Percentiles rank a stretch among this genome's conserved stretches.
Conservation (phyloP, 192 early-diverging fungal genomes). For the Coemansia sp. region DNA sequence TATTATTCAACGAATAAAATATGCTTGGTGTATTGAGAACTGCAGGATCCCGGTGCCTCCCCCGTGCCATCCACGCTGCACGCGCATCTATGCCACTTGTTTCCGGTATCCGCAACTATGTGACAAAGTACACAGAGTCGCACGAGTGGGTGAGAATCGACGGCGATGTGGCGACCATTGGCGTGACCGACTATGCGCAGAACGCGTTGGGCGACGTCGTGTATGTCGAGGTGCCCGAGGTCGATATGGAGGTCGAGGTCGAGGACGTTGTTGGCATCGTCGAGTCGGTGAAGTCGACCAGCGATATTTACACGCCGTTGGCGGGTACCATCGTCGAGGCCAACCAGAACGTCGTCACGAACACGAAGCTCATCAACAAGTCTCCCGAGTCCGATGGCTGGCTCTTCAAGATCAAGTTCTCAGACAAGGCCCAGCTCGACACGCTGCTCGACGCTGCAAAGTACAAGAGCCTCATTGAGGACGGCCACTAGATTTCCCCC, state of each 20-base stretch:
- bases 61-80: neutral
- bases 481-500: conserved; percentile 21
- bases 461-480: conserved; percentile 62
- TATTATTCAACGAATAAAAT: no score
- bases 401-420: conserved; percentile 90
- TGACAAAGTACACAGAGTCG: conserved; percentile 69
- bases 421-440: conserved; percentile 63
- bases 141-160: conserved; percentile 92
- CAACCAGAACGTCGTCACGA: conserved; percentile 63
- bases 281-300: conserved; percentile 94
- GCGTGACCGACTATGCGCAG: conserved; percentile 92
- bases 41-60: neutral
- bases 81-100: no score
- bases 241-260: conserved; percentile 58
- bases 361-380: conserved; percentile 79
- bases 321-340: conserved; percentile 77
- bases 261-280: conserved; percentile 75
- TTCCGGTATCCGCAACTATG: neutral
- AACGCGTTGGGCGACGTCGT: conserved; percentile 92
- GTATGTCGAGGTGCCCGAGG: conserved; percentile 82
- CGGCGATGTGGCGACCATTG: conserved; percentile 75
- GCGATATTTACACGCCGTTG: conserved; percentile 87
- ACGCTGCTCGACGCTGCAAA: conserved; percentile 66
- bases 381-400: conserved; percentile 77
- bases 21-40: conserved; percentile 5